Conservation (phyloP, 257 asterid genomes). For the Przewalskia tangutica region DNA sequence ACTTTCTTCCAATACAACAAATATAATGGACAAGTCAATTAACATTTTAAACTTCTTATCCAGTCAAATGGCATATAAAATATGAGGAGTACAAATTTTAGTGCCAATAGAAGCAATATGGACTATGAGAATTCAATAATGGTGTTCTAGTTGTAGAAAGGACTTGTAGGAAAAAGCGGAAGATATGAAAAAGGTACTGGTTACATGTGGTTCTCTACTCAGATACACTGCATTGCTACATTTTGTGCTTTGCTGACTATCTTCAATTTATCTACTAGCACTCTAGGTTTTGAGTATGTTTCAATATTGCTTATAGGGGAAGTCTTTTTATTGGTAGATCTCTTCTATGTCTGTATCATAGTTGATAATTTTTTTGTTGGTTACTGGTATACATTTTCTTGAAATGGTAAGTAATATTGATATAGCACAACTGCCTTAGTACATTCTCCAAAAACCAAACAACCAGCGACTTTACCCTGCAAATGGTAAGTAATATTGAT, state of each 20-base stretch:
- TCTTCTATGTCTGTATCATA: not conserved
- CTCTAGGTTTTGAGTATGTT: not conserved
- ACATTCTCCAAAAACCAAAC: not conserved
- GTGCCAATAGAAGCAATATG: not conserved
- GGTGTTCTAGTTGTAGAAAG: not conserved
- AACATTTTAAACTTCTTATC: not conserved
- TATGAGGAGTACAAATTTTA: not conserved
- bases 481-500: no score
- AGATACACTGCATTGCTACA: not conserved
- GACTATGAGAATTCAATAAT: not conserved
- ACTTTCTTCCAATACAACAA: not conserved
- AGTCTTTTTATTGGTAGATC: not conserved
- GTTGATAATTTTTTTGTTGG: not conserved
- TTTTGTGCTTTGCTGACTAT: not conserved
- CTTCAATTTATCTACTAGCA: not conserved
- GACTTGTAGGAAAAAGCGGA: not conserved
- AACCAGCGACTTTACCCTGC: no score
- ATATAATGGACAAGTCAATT: not conserved
- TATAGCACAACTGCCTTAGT: not conserved
- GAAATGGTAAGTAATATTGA: not conserved
- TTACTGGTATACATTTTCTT: no score
- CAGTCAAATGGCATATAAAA: not conserved
- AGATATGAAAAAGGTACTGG: not conserved
- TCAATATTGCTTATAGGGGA: not conserved
- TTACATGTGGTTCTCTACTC: not conserved